Conservation (phyloP, 129 eudicot genomes). For the Glebionis coronaria region DNA sequence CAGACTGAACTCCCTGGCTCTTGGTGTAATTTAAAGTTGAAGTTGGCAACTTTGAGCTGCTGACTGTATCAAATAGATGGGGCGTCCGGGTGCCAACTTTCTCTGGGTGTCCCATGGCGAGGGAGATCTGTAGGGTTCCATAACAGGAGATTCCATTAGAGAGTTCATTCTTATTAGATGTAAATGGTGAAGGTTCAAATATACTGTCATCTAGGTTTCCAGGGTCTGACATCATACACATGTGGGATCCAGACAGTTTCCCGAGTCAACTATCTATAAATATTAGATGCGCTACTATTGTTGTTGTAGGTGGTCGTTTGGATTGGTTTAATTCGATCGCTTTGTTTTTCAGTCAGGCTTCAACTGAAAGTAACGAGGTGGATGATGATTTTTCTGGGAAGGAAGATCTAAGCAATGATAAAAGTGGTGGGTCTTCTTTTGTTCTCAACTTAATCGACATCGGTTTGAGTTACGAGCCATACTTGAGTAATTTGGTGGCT, state of each 20-base stretch:
- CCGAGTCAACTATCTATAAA: slow-evolving; percentile 49
- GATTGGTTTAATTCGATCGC: slow-evolving; percentile 74
- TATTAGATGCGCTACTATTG: slow-evolving; percentile 68
- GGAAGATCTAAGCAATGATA: slow-evolving; percentile 12
- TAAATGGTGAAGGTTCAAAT: slow-evolving; percentile 84
- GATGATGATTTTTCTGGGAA: slow-evolving; percentile 26
- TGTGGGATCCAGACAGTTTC: slow-evolving; percentile 51
- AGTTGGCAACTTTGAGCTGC: slow-evolving; percentile 57
- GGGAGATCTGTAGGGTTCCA: slow-evolving; percentile 74
- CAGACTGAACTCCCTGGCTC: slow-evolving; percentile 86
- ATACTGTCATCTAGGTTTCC: slow-evolving; percentile 62
- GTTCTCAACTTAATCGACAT: slow-evolving; percentile 68
- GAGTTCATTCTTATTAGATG: slow-evolving; percentile 75
- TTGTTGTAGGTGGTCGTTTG: slow-evolving; percentile 82
- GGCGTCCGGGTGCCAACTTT: slow-evolving; percentile 54
- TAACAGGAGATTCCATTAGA: slow-evolving; percentile 38
- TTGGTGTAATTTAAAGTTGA: slow-evolving; percentile 58
- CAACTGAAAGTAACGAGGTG: slow-evolving; percentile 42
- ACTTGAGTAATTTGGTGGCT: slow-evolving; percentile 18
- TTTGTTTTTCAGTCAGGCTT: slow-evolving; percentile 55
- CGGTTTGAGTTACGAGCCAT: slow-evolving; percentile 89
- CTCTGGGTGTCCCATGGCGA: slow-evolving; percentile 64
- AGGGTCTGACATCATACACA: slow-evolving; percentile 70
- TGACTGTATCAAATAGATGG: slow-evolving; percentile 64
- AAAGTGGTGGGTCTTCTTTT: slow-evolving; percentile 40